Conservation (phyloP, 495 filamentous ascomycete species). For the Penicillium psychrofluorescens region DNA sequence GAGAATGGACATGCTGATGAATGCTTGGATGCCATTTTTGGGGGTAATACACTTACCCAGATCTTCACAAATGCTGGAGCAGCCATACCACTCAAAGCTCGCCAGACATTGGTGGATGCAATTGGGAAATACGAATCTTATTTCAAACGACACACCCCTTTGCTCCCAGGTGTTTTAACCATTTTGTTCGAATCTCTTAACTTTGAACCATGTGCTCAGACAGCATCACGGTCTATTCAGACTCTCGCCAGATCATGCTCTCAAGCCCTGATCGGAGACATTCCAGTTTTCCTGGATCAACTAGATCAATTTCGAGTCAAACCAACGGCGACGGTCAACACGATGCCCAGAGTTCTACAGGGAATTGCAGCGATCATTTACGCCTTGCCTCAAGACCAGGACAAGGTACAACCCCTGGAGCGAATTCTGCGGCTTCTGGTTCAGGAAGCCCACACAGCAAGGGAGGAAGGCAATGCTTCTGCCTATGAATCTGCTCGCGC, state of each 20-base stretch:
- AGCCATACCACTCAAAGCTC: constrained; percentile 57
- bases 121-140: constrained; percentile 76
- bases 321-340: constrained; percentile 55
- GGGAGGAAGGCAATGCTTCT: constrained; percentile 24
- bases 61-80: constrained; percentile 45
- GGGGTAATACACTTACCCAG: constrained; percentile 42
- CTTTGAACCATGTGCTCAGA: constrained; percentile 54
- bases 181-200: constrained; percentile 74
- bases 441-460: constrained; percentile 28
- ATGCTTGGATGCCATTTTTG: constrained; percentile 68
- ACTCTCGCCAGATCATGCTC: constrained; percentile 78
- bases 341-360: constrained; percentile 75
- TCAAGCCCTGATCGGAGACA: constrained; percentile 57
- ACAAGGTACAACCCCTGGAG: constrained; percentile 54
- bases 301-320: constrained; percentile 58
- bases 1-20: constrained; percentile 60
- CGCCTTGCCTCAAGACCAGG: constrained; percentile 56
- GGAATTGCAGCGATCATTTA: constrained; percentile 83
- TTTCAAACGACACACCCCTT: constrained; percentile 65
- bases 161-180: constrained; percentile 68
- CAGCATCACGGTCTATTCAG: constrained; percentile 74
- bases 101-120: constrained; percentile 68
- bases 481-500: constrained; percentile 39
- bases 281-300: constrained; percentile 70
- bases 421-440: constrained; percentile 57